Conservation (phyloP, 495 filamentous ascomycete species). For the Penicillium cataractarum region DNA sequence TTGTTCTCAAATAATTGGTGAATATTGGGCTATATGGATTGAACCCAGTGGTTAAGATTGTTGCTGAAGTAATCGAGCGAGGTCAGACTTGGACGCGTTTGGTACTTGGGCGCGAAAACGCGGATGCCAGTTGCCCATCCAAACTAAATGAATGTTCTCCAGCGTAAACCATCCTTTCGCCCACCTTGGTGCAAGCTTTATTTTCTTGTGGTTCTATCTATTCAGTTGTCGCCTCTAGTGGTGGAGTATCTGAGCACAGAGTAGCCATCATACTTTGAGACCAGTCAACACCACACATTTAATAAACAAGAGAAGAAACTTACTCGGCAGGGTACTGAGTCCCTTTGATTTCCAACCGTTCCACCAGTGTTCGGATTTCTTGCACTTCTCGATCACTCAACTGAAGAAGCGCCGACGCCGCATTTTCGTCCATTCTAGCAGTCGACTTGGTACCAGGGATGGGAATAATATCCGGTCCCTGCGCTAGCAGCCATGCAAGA, state of each 20-base stretch:
- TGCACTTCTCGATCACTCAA: constrained; percentile 53
- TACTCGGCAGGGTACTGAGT: constrained; percentile 15
- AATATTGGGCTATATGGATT: no score
- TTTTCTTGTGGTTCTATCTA: no score
- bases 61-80: no score
- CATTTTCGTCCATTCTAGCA: constrained; percentile 61
- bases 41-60: no score
- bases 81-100: no score
- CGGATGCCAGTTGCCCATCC: no score
- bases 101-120: no score
- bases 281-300: neutral
- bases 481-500: constrained; percentile 56
- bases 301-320: constrained; percentile 1
- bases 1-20: no score
- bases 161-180: no score
- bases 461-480: constrained; percentile 57
- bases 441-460: constrained; percentile 62
- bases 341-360: constrained; percentile 9
- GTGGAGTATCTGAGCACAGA: neutral
- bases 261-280: neutral
- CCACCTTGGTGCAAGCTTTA: no score
- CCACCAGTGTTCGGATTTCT: constrained; percentile 41
- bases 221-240: neutral
- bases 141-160: no score
- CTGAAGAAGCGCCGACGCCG: constrained; percentile 46